Base-by-base conservation (phyloP, 192 early-diverging fungal genomes). In the Backusella tuberculispora region DNA sequence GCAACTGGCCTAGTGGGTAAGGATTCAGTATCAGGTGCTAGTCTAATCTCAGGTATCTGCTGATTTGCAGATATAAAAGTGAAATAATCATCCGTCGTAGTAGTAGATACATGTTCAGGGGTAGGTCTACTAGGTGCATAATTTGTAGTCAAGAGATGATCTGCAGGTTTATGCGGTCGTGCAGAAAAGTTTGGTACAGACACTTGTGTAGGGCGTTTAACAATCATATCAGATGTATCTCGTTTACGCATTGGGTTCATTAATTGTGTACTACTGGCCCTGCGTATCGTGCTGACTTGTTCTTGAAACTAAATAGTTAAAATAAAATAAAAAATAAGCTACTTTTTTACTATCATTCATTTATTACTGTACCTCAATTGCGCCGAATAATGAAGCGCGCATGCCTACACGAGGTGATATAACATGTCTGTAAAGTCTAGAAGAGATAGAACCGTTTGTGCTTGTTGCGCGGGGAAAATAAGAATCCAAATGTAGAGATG, bases 371-470 rank as follows among this genome's bases (percentile, higher is more conserved):
- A 85, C 84, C 84, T 88, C 87, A 10, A 88, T 78, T 0, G 87
- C 87, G 40, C 84, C 72, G 65, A 88, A 78, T 8, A 88, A 66
- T 9, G 85, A 85, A 24, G 87, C 79, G 63, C 85, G 76, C 48
- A 82, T 84, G 38, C 83, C 78, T 10, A 75, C 73, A 72, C 76
- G 72, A 15, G 80, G 80, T 5, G 80, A 74, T 42, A 77, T 75
- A 2, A 73, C 41, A 26, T 48, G 73, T 5, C 73, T 43, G 69
- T 81, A 73, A 13, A 69, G 44, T 12, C 64, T 53, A n/a, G 75
- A 46, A 10, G 74, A 63, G 29, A 73, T 74, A 13, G 76, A 78
- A 4, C 76, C 76, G 46, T 64, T 60, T 19, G 72, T 63, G 12
- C 72, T 73, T 9, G 72, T 60, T 10, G 72, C 44, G 26, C 72